Conservation (phyloP, 2,329 filamentous ascomycete genomes). For the Calonectria pteridis region DNA sequence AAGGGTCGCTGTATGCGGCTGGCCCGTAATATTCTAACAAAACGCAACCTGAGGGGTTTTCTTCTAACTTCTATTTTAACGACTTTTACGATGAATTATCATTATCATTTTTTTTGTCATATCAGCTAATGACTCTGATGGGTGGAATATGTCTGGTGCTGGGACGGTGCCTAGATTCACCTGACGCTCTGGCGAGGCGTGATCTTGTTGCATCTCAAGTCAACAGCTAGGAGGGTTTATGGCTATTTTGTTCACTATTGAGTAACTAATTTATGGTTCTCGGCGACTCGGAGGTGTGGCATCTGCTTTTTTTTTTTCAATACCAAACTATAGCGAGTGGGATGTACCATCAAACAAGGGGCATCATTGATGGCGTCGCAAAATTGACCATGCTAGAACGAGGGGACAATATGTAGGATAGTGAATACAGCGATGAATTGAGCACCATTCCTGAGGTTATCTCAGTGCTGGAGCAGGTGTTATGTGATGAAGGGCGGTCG, state of each 20-base stretch:
- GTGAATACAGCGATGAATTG: background rate
- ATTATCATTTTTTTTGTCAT: background rate
- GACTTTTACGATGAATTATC: background rate
- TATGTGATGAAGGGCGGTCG: too few relatives aligned
- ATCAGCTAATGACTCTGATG: slow-evolving; percentile 11
- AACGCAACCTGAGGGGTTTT: background rate
- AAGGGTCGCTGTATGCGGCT: slow-evolving; percentile 36
- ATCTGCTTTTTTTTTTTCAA: slow-evolving; percentile 21
- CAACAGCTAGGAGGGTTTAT: background rate
- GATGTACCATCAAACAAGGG: slow-evolving; percentile 14
- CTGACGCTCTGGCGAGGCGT: background rate
- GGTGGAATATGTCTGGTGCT: slow-evolving; percentile 4
- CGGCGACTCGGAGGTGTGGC: background rate
- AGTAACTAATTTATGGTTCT: slow-evolving; percentile 2
- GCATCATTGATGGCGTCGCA: slow-evolving; percentile 19
- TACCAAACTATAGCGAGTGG: slow-evolving; percentile 7
- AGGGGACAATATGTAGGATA: slow-evolving; percentile 21
- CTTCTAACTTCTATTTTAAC: background rate
- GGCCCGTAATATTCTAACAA: slow-evolving; percentile 31
- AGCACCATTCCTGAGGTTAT: background rate
- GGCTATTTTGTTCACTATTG: background rate
- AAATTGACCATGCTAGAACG: slow-evolving; percentile 19
- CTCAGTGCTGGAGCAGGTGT: too few relatives aligned
- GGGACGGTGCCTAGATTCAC: background rate
- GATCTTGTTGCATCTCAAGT: slow-evolving; percentile 3